Evolutionary conservation across 2,329 filamentous ascomycete species (phyloP), one percentile per base, ranked within the genome.

Genomic region (Furcasterigmium sp.): DNA sequence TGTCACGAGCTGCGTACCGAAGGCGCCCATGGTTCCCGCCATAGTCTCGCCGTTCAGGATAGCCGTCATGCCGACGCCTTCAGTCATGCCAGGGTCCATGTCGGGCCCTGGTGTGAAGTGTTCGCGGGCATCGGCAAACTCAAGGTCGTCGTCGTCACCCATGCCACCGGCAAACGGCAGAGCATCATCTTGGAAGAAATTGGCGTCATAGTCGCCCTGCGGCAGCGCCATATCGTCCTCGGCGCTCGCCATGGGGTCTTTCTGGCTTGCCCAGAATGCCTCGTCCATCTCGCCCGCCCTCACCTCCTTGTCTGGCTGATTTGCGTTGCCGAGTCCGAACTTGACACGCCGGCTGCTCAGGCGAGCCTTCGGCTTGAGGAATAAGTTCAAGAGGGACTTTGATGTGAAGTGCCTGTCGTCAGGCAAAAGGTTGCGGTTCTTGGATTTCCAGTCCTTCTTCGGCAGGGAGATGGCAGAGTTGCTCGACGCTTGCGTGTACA

Each of bases 361-460:
- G 34, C 85, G 84, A 10, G 91, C 89, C 61, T 91, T 95, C 21
- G 93, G 93, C 63, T 98, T 98, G 21, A 97, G 75, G 75, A 97
- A 98, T 2, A 98, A 76, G 40, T 82, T 86, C 7, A 97, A 73
- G 1, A 98, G 73, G 51, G 95, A 88, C 58, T 86, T 87, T 8
- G 91, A 97, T 68, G 91, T 95, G 71, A 98, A 97, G 61, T 97
- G 91, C 65, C 96, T 96, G 67, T 98, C 93, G 57, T 98, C 93
- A 3, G 94, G 91, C 5, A 98, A 80, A 3, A 98, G 76, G 59
- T 98, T 95, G 39, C 89, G 80, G 2, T 86, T 90, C 64, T 95
- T 95, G 30, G 88, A 93, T 62, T 88, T 93, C 89, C 91, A 94
- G 63, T 97, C 90, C 52, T 91, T 88, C 69, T 95, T 96, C 15